A percentile compares a stretch with the other conserved stretches of the same genome.
Conservation (phyloP, 192 early-diverging fungal genomes). For the Dissophora ornata region DNA sequence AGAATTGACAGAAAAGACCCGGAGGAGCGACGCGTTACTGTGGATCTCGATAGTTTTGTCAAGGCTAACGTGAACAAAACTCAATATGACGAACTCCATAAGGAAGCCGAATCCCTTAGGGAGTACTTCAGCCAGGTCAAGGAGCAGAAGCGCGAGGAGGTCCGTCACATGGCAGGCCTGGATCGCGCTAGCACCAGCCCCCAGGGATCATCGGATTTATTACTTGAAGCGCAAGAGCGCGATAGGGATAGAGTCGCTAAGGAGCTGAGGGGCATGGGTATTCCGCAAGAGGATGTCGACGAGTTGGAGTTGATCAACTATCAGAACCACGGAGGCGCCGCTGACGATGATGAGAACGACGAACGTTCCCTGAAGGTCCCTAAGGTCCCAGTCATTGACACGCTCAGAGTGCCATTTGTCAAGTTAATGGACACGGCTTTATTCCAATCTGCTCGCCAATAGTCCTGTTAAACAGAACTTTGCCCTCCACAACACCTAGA, state of each 20-base stretch:
- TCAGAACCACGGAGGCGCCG: constrained; percentile 4
- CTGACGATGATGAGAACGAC: constrained; percentile 19
- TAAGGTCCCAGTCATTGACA: constrained; percentile 39
- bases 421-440: constrained; percentile 28
- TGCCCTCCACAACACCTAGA: background rate
- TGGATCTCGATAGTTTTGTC: constrained; percentile 40
- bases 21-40: constrained; percentile 14
- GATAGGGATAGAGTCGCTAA: constrained; percentile 22
- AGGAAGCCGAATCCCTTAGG: constrained; percentile 40
- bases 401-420: constrained; percentile 21
- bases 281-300: constrained; percentile 55
- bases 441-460: constrained; percentile 43
- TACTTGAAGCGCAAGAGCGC: background rate
- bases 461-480: background rate
- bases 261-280: constrained; percentile 31
- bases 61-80: constrained; percentile 40
- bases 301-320: constrained; percentile 58
- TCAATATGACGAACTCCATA: constrained; percentile 26
- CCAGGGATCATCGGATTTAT: background rate
- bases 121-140: constrained; percentile 40
- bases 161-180: constrained; percentile 37
- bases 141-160: constrained; percentile 43
- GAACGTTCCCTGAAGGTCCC: constrained; percentile 22
- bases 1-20: constrained; percentile 44
- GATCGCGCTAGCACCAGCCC: constrained; percentile 10